Conservation (phyloP, 2,329 filamentous ascomycete species). For the Dothideomycetes sp. region DNA sequence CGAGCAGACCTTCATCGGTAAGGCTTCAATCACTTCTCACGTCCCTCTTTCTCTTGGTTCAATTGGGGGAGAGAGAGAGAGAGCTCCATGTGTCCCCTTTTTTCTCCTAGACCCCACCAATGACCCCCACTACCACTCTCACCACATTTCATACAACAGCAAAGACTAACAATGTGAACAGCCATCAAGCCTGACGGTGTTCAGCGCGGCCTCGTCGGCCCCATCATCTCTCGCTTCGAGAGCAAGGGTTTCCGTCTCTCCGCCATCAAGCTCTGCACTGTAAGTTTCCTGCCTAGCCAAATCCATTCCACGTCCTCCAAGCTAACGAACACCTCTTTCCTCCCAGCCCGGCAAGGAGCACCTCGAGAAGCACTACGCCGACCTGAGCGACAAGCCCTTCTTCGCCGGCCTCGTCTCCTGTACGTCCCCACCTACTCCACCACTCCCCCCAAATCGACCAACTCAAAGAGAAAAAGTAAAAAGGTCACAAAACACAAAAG, state of each 20-base stretch:
- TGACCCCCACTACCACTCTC: not conserved
- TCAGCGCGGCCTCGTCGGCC: slow-evolving; percentile 96
- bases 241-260: slow-evolving; percentile 96
- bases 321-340: too few relatives aligned
- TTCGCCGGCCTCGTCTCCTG: slow-evolving; percentile 89
- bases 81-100: not conserved
- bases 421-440: slow-evolving; percentile 39
- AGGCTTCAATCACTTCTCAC: not conserved
- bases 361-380: slow-evolving; percentile 95
- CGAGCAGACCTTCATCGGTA: slow-evolving; percentile 66
- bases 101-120: not conserved
- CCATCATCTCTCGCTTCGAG: slow-evolving; percentile 98
- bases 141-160: slow-evolving; percentile 1
- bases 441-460: not conserved
- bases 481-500: slow-evolving; percentile 3
- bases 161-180: slow-evolving; percentile 33
- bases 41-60: not conserved
- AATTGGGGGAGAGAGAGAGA: too few relatives aligned
- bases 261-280: slow-evolving; percentile 89
- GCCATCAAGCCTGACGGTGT: slow-evolving; percentile 99
- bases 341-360: slow-evolving; percentile 65
- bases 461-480: not conserved
- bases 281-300: too few relatives aligned
- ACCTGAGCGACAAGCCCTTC: slow-evolving; percentile 91
- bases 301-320: too few relatives aligned